These are phyloP conservation scores for Pleurotus eryngii DNA, from an alignment of 768 basidiomycete species.

Conservation along the genomic window DNA sequence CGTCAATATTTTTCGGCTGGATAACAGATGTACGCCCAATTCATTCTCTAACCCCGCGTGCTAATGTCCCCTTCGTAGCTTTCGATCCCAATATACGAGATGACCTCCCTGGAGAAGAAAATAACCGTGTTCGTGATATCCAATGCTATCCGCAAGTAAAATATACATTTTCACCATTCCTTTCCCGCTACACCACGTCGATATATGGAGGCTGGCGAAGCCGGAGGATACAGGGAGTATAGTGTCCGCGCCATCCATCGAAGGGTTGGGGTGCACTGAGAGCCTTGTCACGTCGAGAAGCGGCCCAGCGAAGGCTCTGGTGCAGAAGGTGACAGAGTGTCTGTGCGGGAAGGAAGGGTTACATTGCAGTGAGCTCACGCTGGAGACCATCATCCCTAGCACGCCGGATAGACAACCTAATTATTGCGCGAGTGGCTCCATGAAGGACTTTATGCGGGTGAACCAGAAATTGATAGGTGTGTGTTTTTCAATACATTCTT, in stretches of 20 bases:
- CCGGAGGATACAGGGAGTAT: constrained; percentile 51
- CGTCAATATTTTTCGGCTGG: constrained; percentile 98
- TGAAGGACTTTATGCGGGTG: constrained; percentile 89
- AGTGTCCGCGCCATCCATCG: constrained; percentile 22
- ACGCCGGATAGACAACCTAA: constrained; percentile 91
- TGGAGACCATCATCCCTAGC: constrained; percentile 81
- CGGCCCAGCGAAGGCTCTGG: constrained; percentile 11
- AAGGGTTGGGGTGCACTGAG: constrained; percentile 13
- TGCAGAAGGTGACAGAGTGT: constrained; percentile 65
- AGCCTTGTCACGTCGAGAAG: constrained; percentile 6
- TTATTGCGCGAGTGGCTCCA: constrained; percentile 93
- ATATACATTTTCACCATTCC: constrained; percentile 95
- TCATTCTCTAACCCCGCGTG: neutral
- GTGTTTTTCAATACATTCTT: constrained; percentile 20
- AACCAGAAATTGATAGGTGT: constrained; percentile 86
- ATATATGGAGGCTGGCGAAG: constrained; percentile 90
- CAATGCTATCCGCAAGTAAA: constrained; percentile 89
- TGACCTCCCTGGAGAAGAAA: constrained; percentile 86
- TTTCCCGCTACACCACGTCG: constrained; percentile 95
- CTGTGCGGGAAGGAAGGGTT: constrained; percentile 65
- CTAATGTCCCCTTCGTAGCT: constrained; percentile 43
- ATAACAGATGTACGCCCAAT: constrained; percentile 79
- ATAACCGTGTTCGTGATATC: constrained; percentile 99
- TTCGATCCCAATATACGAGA: constrained; percentile 84
- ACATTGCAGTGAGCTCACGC: constrained; percentile 70